These are phyloP conservation scores for Fonsecaea erecta DNA, from an alignment of 2,329 filamentous ascomycete genomes.

Conservation along the genomic window DNA sequence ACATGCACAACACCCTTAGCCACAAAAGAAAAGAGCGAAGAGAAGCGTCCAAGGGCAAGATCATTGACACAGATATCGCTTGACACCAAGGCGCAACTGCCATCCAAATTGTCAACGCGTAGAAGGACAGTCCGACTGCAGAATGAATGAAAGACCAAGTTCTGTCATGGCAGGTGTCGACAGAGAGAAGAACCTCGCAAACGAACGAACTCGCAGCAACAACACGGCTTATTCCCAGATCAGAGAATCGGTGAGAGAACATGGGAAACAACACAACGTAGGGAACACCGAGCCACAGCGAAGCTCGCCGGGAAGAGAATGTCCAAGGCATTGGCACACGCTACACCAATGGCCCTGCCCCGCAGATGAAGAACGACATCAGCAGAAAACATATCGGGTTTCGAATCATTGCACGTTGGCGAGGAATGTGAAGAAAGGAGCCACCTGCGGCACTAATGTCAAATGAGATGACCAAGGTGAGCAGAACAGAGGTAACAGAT, in stretches of 20 bases:
- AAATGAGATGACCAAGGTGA: not conserved
- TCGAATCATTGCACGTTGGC: not conserved
- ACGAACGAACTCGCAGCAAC: too few species aligned
- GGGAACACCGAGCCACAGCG: not conserved
- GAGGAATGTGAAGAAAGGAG: not conserved
- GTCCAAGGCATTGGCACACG: not conserved
- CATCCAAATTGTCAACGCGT: not conserved
- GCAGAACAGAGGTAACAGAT: not conserved
- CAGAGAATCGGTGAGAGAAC: not conserved
- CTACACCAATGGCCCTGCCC: not conserved
- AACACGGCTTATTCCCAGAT: too few species aligned
- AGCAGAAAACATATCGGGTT: not conserved
- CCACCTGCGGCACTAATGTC: not conserved
- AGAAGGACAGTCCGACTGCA: conserved; percentile 7
- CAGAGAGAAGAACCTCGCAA: too few species aligned
- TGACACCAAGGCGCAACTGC: not conserved
- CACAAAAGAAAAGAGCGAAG: too few species aligned
- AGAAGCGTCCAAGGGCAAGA: not conserved
- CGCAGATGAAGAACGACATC: not conserved
- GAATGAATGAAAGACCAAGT: conserved; percentile 2
- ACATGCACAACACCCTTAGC: too few species aligned
- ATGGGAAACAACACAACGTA: not conserved
- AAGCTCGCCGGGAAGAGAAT: not conserved
- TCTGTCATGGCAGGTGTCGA: not conserved
- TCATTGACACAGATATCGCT: not conserved